A percentile compares a stretch with the other conserved stretches of the same genome.
Evolutionary conservation across 208 protist species (phyloP).

Genomic region (Trypanosomatidae sp.): DNA sequence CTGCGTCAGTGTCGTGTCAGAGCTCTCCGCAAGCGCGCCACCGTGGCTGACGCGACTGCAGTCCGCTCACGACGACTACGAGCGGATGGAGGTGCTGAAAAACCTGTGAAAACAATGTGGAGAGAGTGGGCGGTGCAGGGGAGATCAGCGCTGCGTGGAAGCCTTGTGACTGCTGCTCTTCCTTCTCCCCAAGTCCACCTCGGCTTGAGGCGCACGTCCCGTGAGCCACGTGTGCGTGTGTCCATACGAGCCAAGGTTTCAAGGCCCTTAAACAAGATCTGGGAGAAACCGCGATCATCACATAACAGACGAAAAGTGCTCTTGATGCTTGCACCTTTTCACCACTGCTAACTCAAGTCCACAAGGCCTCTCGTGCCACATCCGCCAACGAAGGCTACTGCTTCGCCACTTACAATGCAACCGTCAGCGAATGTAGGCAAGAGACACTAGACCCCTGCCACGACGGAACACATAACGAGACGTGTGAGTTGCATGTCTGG

Average conservation of each 20-base stretch:
- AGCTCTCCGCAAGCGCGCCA: conserved; percentile 20
- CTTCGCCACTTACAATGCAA: background rate
- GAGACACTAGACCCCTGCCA: background rate
- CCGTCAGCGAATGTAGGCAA: background rate
- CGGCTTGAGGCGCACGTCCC: background rate
- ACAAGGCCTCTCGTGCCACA: background rate
- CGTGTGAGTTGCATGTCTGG: background rate
- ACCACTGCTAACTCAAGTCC: background rate
- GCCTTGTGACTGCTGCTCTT: background rate
- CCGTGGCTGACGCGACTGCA: conserved; percentile 35
- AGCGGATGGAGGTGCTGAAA: conserved; percentile 46
- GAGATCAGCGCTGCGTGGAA: background rate
- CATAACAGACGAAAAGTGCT: background rate
- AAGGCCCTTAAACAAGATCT: background rate
- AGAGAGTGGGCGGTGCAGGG: background rate
- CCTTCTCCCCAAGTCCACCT: background rate
- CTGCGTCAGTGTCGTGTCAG: conserved; percentile 12
- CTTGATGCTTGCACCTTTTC: background rate
- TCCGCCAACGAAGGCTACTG: background rate
- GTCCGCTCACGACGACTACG: conserved; percentile 49
- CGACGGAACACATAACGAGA: background rate
- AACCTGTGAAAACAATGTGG: conserved; percentile 1
- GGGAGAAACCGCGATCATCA: background rate
- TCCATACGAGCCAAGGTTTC: background rate
- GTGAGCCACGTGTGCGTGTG: background rate